phyloP scores from a whole-genome alignment of 23 red algal species.

The Gracilaria caudata region DNA sequence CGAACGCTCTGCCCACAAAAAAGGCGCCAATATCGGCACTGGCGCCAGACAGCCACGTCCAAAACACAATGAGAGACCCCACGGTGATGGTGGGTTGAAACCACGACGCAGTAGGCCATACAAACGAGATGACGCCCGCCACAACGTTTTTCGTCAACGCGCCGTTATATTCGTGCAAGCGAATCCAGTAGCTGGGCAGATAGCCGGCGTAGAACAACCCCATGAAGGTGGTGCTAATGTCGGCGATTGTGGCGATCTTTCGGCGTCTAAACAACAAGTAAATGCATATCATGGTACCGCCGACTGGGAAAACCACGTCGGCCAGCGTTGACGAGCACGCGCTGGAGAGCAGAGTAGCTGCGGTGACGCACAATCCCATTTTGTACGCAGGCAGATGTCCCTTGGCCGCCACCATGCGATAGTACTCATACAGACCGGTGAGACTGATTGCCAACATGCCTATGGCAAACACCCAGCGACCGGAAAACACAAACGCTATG shows the following conservation, averaged over 20 bases:
- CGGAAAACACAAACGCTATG: slow-evolving; percentile 78
- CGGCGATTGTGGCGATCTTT: slow-evolving; percentile 96
- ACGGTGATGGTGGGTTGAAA: slow-evolving; percentile 70
- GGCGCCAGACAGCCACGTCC: slow-evolving; percentile 94
- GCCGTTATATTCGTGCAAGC: slow-evolving; percentile 74
- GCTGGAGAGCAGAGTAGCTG: slow-evolving; percentile 71
- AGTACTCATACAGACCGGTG: slow-evolving; percentile 93
- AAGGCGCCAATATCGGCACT: slow-evolving; percentile 92
- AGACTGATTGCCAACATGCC: slow-evolving; percentile 68
- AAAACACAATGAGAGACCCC: slow-evolving; percentile 86
- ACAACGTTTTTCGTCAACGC: slow-evolving; percentile 23
- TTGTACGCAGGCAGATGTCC: slow-evolving; percentile 85
- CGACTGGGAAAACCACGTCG: slow-evolving; percentile 92
- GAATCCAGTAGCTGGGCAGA: slow-evolving; percentile 95
- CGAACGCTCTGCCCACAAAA: slow-evolving; percentile 82
- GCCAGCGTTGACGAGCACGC: slow-evolving; percentile 61
- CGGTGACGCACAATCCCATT: slow-evolving; percentile 81
- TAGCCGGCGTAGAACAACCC: slow-evolving; percentile 98
- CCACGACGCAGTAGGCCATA: slow-evolving; percentile 53
- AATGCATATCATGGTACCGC: slow-evolving; percentile 87
- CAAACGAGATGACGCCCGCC: slow-evolving; percentile 27
- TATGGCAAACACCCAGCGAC: slow-evolving; percentile 65
- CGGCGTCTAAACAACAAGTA: slow-evolving; percentile 89
- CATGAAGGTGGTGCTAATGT: slow-evolving; percentile 98
- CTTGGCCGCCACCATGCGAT: slow-evolving; percentile 89